A percentile compares a stretch with the other conserved stretches of the same genome.
These are phyloP conservation scores for Diutina scorzettiae DNA, from an alignment of 1,139 yeast species.

Conservation along the genomic window DNA sequence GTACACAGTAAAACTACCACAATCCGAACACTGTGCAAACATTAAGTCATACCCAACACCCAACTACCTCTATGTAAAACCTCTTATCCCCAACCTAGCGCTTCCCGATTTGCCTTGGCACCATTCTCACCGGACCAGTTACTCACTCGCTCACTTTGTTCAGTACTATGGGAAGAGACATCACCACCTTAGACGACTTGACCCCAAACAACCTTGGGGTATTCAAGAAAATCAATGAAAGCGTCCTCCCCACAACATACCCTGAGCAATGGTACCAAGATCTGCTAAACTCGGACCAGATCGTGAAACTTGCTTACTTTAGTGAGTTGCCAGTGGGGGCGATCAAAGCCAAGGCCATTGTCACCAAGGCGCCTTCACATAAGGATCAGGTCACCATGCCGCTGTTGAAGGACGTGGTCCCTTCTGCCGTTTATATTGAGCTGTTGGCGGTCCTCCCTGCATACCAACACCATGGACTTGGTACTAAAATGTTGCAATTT, in stretches of 20 bases:
- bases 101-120: too few relatives aligned
- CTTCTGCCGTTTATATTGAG: slow-evolving; percentile 50
- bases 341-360: slow-evolving; percentile 14
- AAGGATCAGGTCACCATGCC: slow-evolving; percentile 18
- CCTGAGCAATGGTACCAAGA: slow-evolving; percentile 34
- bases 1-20: too few relatives aligned
- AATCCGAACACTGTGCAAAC: too few relatives aligned
- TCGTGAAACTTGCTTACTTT: slow-evolving; percentile 37
- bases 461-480: slow-evolving; percentile 52
- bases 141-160: neutral
- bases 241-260: slow-evolving; percentile 29
- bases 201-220: slow-evolving; percentile 45
- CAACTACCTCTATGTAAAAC: too few relatives aligned
- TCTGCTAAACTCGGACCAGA: slow-evolving; percentile 22
- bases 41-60: too few relatives aligned
- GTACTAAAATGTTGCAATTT: slow-evolving; percentile 42
- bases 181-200: slow-evolving; percentile 41
- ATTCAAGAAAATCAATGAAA: slow-evolving; percentile 36
- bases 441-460: slow-evolving; percentile 53
- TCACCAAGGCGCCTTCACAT: slow-evolving; percentile 31
- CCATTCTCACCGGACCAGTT: neutral
- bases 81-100: too few relatives aligned
- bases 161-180: slow-evolving; percentile 19
- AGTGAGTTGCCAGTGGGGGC: slow-evolving; percentile 67
- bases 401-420: slow-evolving; percentile 21